These are phyloP conservation scores for Asterochloris erici DNA, from an alignment of 139 green algal genomes.

Conservation along the genomic window DNA sequence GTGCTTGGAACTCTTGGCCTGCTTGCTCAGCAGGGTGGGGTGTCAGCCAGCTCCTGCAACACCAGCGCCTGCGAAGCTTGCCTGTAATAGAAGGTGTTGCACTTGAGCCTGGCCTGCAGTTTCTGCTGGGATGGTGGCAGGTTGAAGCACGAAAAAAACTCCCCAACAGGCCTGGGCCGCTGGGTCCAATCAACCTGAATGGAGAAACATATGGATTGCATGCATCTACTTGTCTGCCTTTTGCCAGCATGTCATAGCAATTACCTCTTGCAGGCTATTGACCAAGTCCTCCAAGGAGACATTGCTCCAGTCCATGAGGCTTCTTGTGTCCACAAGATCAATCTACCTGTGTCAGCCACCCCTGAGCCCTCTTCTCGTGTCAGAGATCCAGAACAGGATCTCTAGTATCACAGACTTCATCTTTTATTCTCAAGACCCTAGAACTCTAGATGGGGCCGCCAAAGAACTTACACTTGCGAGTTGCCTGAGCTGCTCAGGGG, in stretches of 20 bases:
- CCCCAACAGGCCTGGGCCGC: slow-evolving; percentile 9
- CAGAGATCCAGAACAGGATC: too few species aligned
- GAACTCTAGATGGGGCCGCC: too few species aligned
- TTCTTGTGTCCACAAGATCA: too few species aligned
- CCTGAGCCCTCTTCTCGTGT: too few species aligned
- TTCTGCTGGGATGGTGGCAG: slow-evolving; percentile 13
- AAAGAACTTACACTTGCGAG: too few species aligned
- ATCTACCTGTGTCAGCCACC: too few species aligned
- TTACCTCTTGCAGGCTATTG: slow-evolving; percentile 18
- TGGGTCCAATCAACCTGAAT: slow-evolving; percentile 26
- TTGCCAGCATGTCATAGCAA: background rate
- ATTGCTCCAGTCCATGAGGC: slow-evolving; percentile 21
- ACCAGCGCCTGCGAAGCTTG: background rate
- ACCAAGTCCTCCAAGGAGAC: slow-evolving; percentile 16
- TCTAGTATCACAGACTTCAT: too few species aligned
- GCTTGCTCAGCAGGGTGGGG: too few species aligned
- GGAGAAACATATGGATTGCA: background rate
- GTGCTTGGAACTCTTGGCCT: too few species aligned
- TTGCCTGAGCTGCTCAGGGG: too few species aligned
- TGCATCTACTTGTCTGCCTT: background rate
- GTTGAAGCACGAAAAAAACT: slow-evolving; percentile 19
- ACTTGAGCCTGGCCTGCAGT: slow-evolving; percentile 31
- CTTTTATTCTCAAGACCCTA: too few species aligned
- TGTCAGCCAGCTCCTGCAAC: background rate
- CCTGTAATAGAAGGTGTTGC: slow-evolving; percentile 49